Percentiles rank a stretch among this genome's conserved stretches.
These are phyloP conservation scores for Gillenia trifoliata DNA, from an alignment of 306 rosid genomes.

Conservation along the genomic window DNA sequence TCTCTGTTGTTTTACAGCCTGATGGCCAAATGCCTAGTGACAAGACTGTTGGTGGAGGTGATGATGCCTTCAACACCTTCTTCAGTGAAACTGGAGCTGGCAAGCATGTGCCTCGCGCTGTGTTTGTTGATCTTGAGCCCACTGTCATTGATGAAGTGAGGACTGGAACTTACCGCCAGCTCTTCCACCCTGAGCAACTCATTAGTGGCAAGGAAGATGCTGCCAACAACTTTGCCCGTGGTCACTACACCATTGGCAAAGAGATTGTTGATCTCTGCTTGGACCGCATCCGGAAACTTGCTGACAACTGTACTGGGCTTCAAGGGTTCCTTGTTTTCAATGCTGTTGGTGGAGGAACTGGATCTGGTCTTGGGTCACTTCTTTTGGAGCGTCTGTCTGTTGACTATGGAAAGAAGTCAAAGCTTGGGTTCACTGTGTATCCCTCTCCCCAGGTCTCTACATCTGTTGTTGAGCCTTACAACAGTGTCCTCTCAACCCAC, in stretches of 20 bases:
- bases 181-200: conserved; percentile 91
- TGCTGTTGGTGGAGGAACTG: conserved; percentile 96
- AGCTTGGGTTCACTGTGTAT: conserved; percentile 87
- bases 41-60: conserved; percentile 76
- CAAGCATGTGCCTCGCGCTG: conserved; percentile 81
- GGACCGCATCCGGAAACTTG: conserved; percentile 90
- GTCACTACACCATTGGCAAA: conserved; percentile 92
- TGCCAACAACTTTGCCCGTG: conserved; percentile 97
- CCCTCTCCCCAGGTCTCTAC: conserved; percentile 96
- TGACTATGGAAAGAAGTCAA: conserved; percentile 88
- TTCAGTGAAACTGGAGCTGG: conserved; percentile 94
- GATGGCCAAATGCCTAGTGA: conserved; percentile 96
- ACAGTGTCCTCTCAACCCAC: conserved; percentile 95
- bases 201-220: conserved; percentile 96
- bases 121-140: conserved; percentile 87
- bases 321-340: conserved; percentile 90
- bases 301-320: conserved; percentile 92
- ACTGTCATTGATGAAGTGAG: conserved; percentile 93
- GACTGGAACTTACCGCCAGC: conserved; percentile 84
- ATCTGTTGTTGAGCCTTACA: conserved; percentile 96
- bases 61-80: conserved; percentile 90
- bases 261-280: conserved; percentile 90
- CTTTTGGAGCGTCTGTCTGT: conserved; percentile 84
- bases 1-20: conserved; percentile 36
- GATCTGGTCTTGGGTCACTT: conserved; percentile 90